These are phyloP conservation scores for Leishmania major DNA, from an alignment of 208 protist species.

Conservation along the genomic window DNA sequence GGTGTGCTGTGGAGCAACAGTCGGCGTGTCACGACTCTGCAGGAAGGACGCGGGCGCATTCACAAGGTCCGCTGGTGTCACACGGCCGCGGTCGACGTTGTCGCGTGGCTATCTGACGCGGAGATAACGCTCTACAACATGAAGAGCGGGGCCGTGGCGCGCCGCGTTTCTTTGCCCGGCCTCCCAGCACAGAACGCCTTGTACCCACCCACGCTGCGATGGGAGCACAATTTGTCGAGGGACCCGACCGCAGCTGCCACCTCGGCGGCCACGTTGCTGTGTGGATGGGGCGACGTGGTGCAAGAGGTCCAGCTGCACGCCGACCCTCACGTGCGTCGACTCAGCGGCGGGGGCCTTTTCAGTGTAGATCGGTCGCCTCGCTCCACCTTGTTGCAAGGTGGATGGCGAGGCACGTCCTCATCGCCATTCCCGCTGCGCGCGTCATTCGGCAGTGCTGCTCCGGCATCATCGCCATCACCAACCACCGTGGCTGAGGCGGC, in stretches of 20 bases:
- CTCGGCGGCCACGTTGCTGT: constrained; percentile 35
- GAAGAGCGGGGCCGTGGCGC: constrained; percentile 34
- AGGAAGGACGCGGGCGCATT: constrained; percentile 56
- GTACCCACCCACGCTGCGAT: constrained; percentile 61
- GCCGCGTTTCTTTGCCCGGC: constrained; percentile 17
- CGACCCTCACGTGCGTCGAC: not conserved
- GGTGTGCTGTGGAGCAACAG: constrained; percentile 50
- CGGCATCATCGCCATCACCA: not conserved
- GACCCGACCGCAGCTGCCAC: not conserved
- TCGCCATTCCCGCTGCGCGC: not conserved
- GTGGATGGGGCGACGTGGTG: constrained; percentile 75
- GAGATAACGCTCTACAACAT: constrained; percentile 65
- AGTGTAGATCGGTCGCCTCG: not conserved
- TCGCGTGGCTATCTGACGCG: constrained; percentile 69
- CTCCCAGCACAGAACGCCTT: constrained; percentile 34
- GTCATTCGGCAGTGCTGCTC: not conserved
- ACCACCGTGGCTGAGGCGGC: not conserved
- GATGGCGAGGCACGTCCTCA: not conserved
- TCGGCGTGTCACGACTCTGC: constrained; percentile 48
- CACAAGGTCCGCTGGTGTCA: constrained; percentile 63
- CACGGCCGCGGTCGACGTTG: constrained; percentile 29
- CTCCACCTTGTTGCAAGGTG: not conserved
- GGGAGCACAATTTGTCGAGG: constrained; percentile 33
- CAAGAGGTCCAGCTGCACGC: constrained; percentile 46
- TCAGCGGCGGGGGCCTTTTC: not conserved